A percentile compares a stretch with the other conserved stretches of the same genome.
Conservation (phyloP, 1,284 basidiomycete genomes). For the Pseudozyma flocculosa region DNA sequence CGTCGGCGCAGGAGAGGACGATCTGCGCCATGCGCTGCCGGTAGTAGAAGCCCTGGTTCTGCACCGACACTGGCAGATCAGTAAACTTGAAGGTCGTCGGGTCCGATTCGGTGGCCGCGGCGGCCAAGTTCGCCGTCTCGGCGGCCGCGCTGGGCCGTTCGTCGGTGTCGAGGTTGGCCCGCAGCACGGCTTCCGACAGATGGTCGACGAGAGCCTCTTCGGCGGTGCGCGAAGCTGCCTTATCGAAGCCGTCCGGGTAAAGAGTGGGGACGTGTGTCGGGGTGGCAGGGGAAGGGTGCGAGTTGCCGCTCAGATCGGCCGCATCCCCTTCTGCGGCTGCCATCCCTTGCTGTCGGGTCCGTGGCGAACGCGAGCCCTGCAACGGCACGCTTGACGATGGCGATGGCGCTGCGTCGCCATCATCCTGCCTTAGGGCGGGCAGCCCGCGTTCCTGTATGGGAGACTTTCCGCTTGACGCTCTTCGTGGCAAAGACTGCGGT, state of each 20-base stretch:
- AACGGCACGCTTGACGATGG: too few species aligned
- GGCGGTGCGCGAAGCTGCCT: background rate
- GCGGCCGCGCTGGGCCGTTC: background rate
- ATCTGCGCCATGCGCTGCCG: conserved; percentile 29
- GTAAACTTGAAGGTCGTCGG: conserved; percentile 12
- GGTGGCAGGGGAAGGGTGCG: background rate
- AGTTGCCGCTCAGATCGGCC: background rate
- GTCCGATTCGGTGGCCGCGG: background rate
- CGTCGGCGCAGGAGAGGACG: conserved; percentile 22
- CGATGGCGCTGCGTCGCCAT: too few species aligned
- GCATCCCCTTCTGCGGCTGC: background rate
- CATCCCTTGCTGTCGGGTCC: too few species aligned
- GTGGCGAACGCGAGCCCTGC: too few species aligned
- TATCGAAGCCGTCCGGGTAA: background rate
- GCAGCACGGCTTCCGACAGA: background rate
- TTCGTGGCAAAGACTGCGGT: too few species aligned
- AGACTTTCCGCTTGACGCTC: too few species aligned
- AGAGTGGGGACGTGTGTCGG: background rate
- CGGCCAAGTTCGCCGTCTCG: background rate
- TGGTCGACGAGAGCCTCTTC: background rate
- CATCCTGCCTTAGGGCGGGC: too few species aligned
- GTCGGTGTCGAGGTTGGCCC: background rate
- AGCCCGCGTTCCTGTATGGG: too few species aligned
- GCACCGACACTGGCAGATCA: conserved; percentile 13
- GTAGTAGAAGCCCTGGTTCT: conserved; percentile 25